Percentiles rank a stretch among this genome's conserved stretches.
Conservation (phyloP, 306 rosid species). For the Arachis hypogaea region DNA sequence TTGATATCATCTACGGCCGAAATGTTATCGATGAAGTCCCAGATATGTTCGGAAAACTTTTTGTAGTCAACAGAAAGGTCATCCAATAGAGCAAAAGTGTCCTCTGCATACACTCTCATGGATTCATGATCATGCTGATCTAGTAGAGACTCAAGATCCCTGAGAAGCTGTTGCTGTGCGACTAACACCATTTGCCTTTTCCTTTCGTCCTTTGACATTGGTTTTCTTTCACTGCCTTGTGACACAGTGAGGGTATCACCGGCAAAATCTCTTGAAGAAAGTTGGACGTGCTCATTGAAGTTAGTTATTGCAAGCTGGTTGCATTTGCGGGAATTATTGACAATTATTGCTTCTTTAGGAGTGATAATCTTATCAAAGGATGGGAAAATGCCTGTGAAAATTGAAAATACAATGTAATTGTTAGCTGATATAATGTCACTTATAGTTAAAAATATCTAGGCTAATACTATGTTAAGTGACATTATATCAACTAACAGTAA, state of each 20-base stretch:
- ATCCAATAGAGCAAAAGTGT: conserved; percentile 8
- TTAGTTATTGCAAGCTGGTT: conserved; percentile 20
- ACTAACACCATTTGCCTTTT: neutral
- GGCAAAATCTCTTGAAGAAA: conserved; percentile 1
- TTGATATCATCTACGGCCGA: neutral
- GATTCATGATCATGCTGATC: conserved; percentile 12
- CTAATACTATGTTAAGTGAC: too few relatives aligned
- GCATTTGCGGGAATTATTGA: conserved; percentile 1
- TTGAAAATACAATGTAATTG: neutral
- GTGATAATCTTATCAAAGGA: conserved; percentile 19
- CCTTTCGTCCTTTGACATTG: conserved; percentile 30
- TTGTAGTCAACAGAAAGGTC: neutral
- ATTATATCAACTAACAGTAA: too few relatives aligned
- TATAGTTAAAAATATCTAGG: too few relatives aligned
- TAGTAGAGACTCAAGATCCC: conserved; percentile 12
- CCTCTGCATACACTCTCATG: conserved; percentile 31
- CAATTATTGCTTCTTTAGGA: conserved; percentile 23
- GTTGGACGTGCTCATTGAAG: neutral
- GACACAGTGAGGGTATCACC: neutral
- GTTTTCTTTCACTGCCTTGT: conserved; percentile 16
- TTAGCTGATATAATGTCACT: too few relatives aligned
- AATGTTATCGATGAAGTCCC: conserved; percentile 27
- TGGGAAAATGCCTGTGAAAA: conserved; percentile 38
- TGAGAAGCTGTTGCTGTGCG: conserved; percentile 4
- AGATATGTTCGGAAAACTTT: conserved; percentile 25